These are phyloP conservation scores for Leccinum ponderosum DNA, from an alignment of 1,284 basidiomycete species.

Conservation along the genomic window DNA sequence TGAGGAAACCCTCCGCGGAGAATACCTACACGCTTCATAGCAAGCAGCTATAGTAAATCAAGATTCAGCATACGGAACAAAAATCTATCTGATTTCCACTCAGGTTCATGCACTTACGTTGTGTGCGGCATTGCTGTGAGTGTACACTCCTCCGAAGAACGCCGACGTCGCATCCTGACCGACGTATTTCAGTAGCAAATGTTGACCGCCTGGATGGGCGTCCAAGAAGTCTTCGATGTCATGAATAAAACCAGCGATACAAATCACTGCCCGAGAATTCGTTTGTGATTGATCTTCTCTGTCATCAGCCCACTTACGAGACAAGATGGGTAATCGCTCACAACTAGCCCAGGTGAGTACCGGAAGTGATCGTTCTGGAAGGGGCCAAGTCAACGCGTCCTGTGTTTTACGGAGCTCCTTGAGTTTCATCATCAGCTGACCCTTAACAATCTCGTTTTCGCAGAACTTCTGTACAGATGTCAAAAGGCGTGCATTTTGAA, in stretches of 20 bases:
- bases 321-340: background rate
- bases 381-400: slow-evolving; percentile 73
- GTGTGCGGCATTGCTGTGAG: slow-evolving; percentile 87
- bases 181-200: slow-evolving; percentile 64
- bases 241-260: slow-evolving; percentile 7
- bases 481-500: background rate
- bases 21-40: slow-evolving; percentile 9
- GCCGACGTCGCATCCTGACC: slow-evolving; percentile 84
- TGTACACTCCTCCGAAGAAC: slow-evolving; percentile 90
- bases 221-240: slow-evolving; percentile 6
- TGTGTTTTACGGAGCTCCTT: slow-evolving; percentile 73
- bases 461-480: slow-evolving; percentile 59
- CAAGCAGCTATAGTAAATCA: slow-evolving; percentile 2
- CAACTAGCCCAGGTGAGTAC: slow-evolving; percentile 5
- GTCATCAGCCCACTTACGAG: background rate
- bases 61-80: background rate
- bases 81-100: background rate
- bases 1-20: slow-evolving; percentile 3
- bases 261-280: background rate
- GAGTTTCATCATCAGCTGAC: slow-evolving; percentile 87
- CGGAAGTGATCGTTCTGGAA: slow-evolving; percentile 25
- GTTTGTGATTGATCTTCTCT: slow-evolving; percentile 7
- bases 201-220: slow-evolving; percentile 68
- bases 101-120: slow-evolving; percentile 46
- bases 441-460: slow-evolving; percentile 87